Conservation (phyloP, 192 early-diverging fungal genomes). For the Coemansia sp. region DNA sequence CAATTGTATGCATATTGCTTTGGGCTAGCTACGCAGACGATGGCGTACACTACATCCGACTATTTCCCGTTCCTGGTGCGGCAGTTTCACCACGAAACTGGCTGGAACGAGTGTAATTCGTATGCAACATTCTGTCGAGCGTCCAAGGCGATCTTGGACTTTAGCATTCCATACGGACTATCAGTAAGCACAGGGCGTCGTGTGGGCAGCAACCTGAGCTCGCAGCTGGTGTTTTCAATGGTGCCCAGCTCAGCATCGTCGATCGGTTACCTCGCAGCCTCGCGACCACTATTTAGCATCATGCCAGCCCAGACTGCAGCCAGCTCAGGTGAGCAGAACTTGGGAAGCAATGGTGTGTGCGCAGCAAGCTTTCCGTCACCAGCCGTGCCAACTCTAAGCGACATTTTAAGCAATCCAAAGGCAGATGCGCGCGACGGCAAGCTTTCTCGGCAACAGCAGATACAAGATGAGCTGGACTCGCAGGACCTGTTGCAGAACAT, state of each 20-base stretch:
- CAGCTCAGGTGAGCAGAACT: slow-evolving; percentile 3
- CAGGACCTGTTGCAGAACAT: slow-evolving; percentile 33
- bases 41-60: slow-evolving; percentile 57
- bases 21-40: slow-evolving; percentile 4
- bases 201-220: slow-evolving; percentile 71
- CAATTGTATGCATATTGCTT: neutral
- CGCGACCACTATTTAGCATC: slow-evolving; percentile 62
- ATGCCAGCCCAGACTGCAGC: neutral
- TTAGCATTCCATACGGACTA: slow-evolving; percentile 73
- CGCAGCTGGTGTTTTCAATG: slow-evolving; percentile 64
- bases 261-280: slow-evolving; percentile 81
- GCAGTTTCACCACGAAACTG: slow-evolving; percentile 72
- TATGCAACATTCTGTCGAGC: slow-evolving; percentile 80
- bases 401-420: slow-evolving; percentile 1
- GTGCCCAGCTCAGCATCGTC: slow-evolving; percentile 65
- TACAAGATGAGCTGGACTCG: slow-evolving; percentile 24
- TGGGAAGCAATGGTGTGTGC: neutral
- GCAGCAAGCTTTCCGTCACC: neutral
- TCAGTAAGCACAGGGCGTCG: slow-evolving; percentile 57
- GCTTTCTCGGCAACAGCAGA: slow-evolving; percentile 16
- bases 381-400: neutral
- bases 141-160: slow-evolving; percentile 73
- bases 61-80: slow-evolving; percentile 80
- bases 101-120: slow-evolving; percentile 79
- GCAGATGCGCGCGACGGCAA: neutral